These are phyloP conservation scores for Spergularia marina DNA, from an alignment of 148 eudicot species.

Conservation along the genomic window DNA sequence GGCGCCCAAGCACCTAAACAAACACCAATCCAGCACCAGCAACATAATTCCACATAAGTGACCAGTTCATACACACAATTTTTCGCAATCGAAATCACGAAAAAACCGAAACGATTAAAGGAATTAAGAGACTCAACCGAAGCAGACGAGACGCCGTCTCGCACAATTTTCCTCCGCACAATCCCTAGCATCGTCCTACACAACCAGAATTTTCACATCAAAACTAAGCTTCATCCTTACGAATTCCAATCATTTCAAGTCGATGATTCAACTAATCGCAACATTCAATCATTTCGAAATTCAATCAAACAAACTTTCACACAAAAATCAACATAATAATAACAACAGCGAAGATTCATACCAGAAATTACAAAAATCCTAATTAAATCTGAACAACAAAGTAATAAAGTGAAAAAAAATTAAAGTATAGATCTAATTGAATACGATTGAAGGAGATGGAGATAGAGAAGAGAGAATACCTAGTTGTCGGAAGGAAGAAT, in stretches of 20 bases:
- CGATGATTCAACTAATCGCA: neutral
- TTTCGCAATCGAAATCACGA: neutral
- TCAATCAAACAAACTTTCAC: neutral
- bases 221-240: neutral
- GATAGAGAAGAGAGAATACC: slow-evolving; percentile 11
- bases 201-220: neutral
- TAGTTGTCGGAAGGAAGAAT: slow-evolving; percentile 16
- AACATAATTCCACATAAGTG: neutral
- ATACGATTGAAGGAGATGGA: neutral
- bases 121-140: slow-evolving; percentile 8
- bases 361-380: neutral
- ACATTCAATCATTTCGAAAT: neutral
- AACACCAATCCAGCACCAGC: neutral
- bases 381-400: slow-evolving; percentile 6
- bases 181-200: slow-evolving; percentile 29
- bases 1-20: slow-evolving; percentile 20
- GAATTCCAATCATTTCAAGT: neutral
- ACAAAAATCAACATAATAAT: neutral
- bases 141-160: slow-evolving; percentile 25
- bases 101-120: neutral
- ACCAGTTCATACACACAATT: neutral
- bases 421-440: slow-evolving; percentile 22
- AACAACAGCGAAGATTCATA: neutral
- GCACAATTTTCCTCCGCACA: slow-evolving; percentile 32
- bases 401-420: neutral